A percentile compares a stretch with the other conserved stretches of the same genome.
Conservation (phyloP, 2,329 filamentous ascomycete genomes). For the Coniochaeta prunicola region DNA sequence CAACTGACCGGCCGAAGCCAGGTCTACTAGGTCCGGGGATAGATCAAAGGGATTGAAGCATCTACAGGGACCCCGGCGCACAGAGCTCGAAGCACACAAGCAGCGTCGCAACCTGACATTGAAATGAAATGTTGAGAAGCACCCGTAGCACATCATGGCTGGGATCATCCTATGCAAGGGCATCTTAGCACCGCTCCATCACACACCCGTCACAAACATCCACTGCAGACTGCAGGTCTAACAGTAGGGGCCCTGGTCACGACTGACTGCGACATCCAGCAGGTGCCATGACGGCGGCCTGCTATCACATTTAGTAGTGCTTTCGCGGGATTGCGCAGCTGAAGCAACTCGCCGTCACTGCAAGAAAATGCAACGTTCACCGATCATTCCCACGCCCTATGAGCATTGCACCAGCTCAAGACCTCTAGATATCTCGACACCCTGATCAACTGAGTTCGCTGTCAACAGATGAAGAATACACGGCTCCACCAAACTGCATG, state of each 20-base stretch:
- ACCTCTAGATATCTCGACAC: no score
- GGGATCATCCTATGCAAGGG: neutral
- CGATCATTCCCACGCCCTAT: no score
- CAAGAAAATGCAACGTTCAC: no score
- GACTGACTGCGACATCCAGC: no score
- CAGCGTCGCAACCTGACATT: neutral
- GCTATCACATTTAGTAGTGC: no score
- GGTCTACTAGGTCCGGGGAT: neutral
- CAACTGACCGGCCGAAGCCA: neutral
- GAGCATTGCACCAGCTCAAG: no score
- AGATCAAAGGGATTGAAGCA: neutral
- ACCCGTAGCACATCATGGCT: neutral
- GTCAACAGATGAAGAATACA: neutral
- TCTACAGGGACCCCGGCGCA: constrained; percentile 1
- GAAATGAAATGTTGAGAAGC: constrained; percentile 1
- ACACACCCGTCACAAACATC: neutral
- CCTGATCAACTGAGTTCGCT: neutral
- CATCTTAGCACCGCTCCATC: neutral
- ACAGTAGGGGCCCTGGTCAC: neutral
- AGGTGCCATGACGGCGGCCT: neutral
- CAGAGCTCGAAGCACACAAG: neutral
- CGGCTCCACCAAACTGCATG: neutral
- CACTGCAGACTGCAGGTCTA: neutral
- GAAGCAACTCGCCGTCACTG: no score
- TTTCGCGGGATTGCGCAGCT: no score